Evolutionary conservation across 352 stramenopile genomes (phyloP).

Genomic region (Halophytophthora batemanensis): DNA sequence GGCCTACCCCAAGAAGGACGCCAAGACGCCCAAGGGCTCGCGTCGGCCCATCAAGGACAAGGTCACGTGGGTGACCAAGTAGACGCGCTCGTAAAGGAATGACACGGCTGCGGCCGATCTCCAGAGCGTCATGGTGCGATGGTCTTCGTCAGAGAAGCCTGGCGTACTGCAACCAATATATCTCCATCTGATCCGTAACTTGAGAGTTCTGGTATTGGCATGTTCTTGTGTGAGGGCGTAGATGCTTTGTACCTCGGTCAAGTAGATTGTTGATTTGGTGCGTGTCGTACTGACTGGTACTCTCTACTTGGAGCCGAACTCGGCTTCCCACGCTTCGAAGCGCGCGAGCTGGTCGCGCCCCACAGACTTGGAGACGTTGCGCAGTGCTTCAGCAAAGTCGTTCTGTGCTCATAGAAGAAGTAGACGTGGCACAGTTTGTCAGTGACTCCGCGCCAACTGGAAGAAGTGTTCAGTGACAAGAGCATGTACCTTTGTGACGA

Average conservation of each 20-base stretch:
- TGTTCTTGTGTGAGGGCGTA: no score
- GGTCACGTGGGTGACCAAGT: constrained; percentile 50
- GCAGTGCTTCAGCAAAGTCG: constrained; percentile 62
- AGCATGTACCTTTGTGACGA: constrained; percentile 53
- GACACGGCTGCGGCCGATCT: no score
- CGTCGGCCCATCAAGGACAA: constrained; percentile 79
- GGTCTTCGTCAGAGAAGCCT: no score
- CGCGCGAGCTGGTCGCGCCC: constrained; percentile 69
- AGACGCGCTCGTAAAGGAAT: background rate
- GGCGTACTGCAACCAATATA: no score
- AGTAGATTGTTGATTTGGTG: no score
- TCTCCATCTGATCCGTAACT: no score
- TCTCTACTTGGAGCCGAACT: constrained; percentile 80
- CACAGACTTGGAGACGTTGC: constrained; percentile 84
- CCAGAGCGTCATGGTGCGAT: no score
- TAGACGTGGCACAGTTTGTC: background rate
- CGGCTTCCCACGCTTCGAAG: constrained; percentile 74
- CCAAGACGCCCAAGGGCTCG: constrained; percentile 40
- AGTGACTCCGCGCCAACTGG: background rate
- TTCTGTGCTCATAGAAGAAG: constrained; percentile 7
- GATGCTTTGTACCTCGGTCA: no score
- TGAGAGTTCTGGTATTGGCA: no score
- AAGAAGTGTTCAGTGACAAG: background rate
- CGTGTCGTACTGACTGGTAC: background rate
- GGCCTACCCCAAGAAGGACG: constrained; percentile 51